These are phyloP conservation scores for Trametes coccinea DNA, from an alignment of 768 basidiomycete species.

Conservation along the genomic window DNA sequence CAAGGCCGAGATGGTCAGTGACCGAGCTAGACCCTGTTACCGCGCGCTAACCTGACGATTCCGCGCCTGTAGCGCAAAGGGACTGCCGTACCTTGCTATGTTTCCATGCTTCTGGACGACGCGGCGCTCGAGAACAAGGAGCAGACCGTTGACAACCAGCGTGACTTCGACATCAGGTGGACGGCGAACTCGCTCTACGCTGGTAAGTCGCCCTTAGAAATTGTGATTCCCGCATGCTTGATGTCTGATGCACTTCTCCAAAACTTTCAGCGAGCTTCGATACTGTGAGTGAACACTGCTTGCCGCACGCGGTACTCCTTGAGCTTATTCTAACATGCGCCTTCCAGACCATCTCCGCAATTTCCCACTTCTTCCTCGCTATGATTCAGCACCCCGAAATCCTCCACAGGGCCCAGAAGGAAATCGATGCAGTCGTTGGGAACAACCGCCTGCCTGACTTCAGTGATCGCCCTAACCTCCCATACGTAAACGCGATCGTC, in stretches of 20 bases:
- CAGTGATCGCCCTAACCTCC: slow-evolving; percentile 53
- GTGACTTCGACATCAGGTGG: slow-evolving; percentile 75
- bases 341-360: slow-evolving; percentile 51
- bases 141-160: slow-evolving; percentile 33
- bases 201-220: slow-evolving; percentile 28
- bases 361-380: slow-evolving; percentile 64
- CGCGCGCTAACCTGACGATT: neutral
- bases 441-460: slow-evolving; percentile 57
- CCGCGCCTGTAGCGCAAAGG: slow-evolving; percentile 35
- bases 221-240: neutral
- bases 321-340: neutral
- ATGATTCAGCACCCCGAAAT: slow-evolving; percentile 63
- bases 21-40: neutral
- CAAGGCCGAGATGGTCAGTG: slow-evolving; percentile 19
- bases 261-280: slow-evolving; percentile 52
- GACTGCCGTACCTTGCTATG: slow-evolving; percentile 41
- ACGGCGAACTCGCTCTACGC: slow-evolving; percentile 83
- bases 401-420: slow-evolving; percentile 58
- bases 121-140: slow-evolving; percentile 31
- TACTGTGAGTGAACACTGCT: slow-evolving; percentile 43
- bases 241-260: neutral
- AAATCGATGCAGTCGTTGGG: slow-evolving; percentile 63
- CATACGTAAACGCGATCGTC: slow-evolving; percentile 58
- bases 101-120: slow-evolving; percentile 57
- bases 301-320: neutral